A percentile compares a stretch with the other conserved stretches of the same genome.
Evolutionary conservation across 306 rosid genomes (phyloP).

Genomic region (apple (Malus domestica)): ASM211411v1 NC_041801.1:3780001-3780500

Average conservation of each 20-base stretch:
- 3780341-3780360: slow-evolving; percentile 59
- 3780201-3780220: too few relatives aligned
- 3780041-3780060: slow-evolving; percentile 55
- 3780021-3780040: background rate
- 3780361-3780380: slow-evolving; percentile 91
- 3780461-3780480: slow-evolving; percentile 52
- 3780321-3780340: slow-evolving; percentile 65
- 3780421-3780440: slow-evolving; percentile 92
- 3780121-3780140: slow-evolving; percentile 35
- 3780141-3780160: background rate
- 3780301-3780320: slow-evolving; percentile 65
- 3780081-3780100: background rate
- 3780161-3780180: background rate
- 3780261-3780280: too few relatives aligned
- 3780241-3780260: too few relatives aligned
- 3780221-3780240: too few relatives aligned
- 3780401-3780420: slow-evolving; percentile 91
- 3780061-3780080: slow-evolving; percentile 24
- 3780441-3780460: slow-evolving; percentile 73
- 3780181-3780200: too few relatives aligned
- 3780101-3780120: slow-evolving; percentile 9
- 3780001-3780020: background rate
- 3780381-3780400: slow-evolving; percentile 86
- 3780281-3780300: slow-evolving; percentile 46
- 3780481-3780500: slow-evolving; percentile 48